Conservation (phyloP, 2,329 filamentous ascomycete species). For the Neodidymelliopsis sp. region DNA sequence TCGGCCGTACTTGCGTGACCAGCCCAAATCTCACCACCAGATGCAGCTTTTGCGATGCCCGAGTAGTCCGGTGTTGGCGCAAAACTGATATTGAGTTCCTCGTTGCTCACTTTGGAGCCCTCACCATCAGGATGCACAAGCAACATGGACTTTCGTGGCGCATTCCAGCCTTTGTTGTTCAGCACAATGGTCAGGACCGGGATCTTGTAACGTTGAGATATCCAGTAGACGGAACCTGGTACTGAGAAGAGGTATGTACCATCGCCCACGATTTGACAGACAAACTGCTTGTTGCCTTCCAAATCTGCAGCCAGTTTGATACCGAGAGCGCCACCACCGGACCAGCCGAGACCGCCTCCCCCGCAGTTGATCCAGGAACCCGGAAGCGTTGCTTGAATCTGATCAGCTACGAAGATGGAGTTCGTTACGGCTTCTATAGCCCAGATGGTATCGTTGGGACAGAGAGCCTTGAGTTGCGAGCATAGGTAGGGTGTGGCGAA, state of each 20-base stretch:
- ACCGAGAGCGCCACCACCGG: constrained; percentile 75
- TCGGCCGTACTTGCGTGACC: constrained; percentile 64
- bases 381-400: constrained; percentile 71
- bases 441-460: constrained; percentile 73
- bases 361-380: constrained; percentile 84
- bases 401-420: constrained; percentile 71
- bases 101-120: constrained; percentile 67
- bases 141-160: constrained; percentile 66
- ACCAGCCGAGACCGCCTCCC: constrained; percentile 82
- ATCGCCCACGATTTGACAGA: constrained; percentile 66
- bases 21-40: constrained; percentile 68
- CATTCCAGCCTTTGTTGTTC: constrained; percentile 77
- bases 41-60: constrained; percentile 71
- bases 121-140: constrained; percentile 71
- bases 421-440: constrained; percentile 82
- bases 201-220: constrained; percentile 69
- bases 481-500: constrained; percentile 68
- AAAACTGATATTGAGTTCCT: constrained; percentile 72
- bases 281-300: constrained; percentile 51
- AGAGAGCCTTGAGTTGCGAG: constrained; percentile 62
- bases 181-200: constrained; percentile 71
- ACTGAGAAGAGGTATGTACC: constrained; percentile 72
- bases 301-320: constrained; percentile 74
- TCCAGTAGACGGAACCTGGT: constrained; percentile 73
- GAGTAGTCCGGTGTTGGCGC: constrained; percentile 71